Evolutionary conservation across 2,329 filamentous ascomycete species (phyloP).

Genomic region (Mycosphaerelloides madeirae): DNA sequence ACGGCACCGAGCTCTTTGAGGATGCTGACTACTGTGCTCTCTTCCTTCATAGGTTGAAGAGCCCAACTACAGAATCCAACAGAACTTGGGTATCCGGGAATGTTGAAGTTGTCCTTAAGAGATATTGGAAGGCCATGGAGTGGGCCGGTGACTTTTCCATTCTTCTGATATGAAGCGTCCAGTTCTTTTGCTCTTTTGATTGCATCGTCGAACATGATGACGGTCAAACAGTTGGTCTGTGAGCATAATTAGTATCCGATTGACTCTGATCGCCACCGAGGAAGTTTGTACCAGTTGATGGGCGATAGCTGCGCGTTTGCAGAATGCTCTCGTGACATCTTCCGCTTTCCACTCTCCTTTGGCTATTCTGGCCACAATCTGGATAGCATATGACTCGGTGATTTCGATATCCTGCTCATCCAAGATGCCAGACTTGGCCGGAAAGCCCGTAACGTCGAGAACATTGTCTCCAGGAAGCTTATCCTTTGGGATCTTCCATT

Average conservation of each 20-base stretch:
- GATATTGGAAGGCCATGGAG: slow-evolving; percentile 64
- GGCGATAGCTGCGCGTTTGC: slow-evolving; percentile 51
- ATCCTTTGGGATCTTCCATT: slow-evolving; percentile 53
- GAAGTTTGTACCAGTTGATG: slow-evolving; percentile 47
- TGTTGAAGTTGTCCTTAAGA: slow-evolving; percentile 67
- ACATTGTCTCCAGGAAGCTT: slow-evolving; percentile 52
- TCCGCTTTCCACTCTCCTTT: slow-evolving; percentile 46
- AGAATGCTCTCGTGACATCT: slow-evolving; percentile 51
- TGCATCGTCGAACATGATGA: slow-evolving; percentile 53
- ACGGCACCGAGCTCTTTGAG: slow-evolving; percentile 59
- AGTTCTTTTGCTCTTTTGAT: slow-evolving; percentile 49
- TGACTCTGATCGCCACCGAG: background rate
- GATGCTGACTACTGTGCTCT: slow-evolving; percentile 56
- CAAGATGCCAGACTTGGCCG: slow-evolving; percentile 56
- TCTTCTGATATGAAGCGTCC: slow-evolving; percentile 47
- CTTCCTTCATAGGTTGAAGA: slow-evolving; percentile 52
- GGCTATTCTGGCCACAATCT: slow-evolving; percentile 39
- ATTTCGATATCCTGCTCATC: slow-evolving; percentile 49
- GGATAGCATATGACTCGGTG: slow-evolving; percentile 39
- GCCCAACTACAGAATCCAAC: slow-evolving; percentile 62
- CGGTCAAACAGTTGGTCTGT: slow-evolving; percentile 57
- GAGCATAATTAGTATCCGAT: background rate
- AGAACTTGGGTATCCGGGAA: slow-evolving; percentile 56
- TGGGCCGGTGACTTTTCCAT: slow-evolving; percentile 52
- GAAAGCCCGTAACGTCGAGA: slow-evolving; percentile 55